Evolutionary conservation across 257 asterid species (phyloP).

Genomic region (Cinchona pubescens): DNA sequence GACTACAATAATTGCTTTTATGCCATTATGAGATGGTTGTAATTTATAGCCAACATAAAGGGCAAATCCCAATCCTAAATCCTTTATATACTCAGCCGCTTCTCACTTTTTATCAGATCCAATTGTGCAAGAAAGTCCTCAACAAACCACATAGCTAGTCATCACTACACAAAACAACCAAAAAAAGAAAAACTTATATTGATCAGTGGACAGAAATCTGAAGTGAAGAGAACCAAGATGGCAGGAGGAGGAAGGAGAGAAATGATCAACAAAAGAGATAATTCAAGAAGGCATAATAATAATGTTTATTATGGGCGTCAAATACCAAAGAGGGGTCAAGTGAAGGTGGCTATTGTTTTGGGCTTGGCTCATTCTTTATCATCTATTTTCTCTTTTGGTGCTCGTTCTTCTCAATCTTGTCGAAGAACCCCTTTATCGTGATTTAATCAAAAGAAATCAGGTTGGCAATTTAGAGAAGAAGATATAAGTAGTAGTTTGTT

Average conservation of each 20-base stretch:
- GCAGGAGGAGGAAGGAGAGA: conserved; percentile 38
- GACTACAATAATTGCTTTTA: background rate
- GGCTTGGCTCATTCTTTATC: conserved; percentile 58
- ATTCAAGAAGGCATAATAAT: conserved; percentile 29
- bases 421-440: conserved; percentile 13
- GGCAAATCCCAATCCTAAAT: background rate
- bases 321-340: conserved; percentile 69
- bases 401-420: conserved; percentile 36
- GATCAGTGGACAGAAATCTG: background rate
- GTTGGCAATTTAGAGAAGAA: background rate
- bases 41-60: conserved; percentile 5
- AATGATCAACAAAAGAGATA: conserved; percentile 35
- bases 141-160: background rate
- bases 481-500: too few species aligned
- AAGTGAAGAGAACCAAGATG: conserved; percentile 27
- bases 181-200: background rate
- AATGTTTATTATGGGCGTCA: conserved; percentile 38
- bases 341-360: conserved; percentile 57
- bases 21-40: background rate
- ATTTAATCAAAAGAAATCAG: background rate
- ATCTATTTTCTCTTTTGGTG: conserved; percentile 34
- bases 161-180: too few species aligned
- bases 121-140: background rate
- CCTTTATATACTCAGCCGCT: conserved; percentile 13
- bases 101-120: too few species aligned